phyloP scores from a whole-genome alignment of 1,284 basidiomycete genomes.

The Serendipita sp. region DNA sequence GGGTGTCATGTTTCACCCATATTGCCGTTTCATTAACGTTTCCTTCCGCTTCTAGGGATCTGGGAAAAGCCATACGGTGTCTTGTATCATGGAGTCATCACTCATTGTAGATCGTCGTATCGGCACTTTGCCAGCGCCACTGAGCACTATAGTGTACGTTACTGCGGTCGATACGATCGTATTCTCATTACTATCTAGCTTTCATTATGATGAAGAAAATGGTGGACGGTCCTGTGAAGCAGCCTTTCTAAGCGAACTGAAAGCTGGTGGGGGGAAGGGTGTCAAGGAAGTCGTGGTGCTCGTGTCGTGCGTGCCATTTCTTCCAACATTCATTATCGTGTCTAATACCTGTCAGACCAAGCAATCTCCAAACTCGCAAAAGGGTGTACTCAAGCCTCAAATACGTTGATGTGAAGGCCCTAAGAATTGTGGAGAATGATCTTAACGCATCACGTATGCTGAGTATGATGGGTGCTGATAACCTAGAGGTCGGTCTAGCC shows the following conservation, averaged over 20 bases:
- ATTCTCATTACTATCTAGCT: not conserved
- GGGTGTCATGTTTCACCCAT: too few relatives aligned
- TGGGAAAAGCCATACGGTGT: not conserved
- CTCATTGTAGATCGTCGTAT: not conserved
- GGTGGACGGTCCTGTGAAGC: constrained; percentile 15
- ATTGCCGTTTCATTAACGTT: too few relatives aligned
- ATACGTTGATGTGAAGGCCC: constrained; percentile 19
- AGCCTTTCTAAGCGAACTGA: constrained; percentile 14
- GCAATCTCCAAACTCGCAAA: too few relatives aligned
- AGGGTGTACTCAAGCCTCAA: constrained; percentile 20
- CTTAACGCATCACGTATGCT: constrained; percentile 23
- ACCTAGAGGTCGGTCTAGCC: constrained; percentile 4
- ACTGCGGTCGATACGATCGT: too few relatives aligned
- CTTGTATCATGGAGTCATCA: not conserved
- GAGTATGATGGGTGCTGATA: constrained; percentile 24
- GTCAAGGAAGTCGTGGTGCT: constrained; percentile 13
- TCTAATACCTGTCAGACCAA: not conserved
- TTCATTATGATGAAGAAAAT: not conserved
- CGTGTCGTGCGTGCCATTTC: not conserved
- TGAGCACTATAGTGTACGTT: not conserved
- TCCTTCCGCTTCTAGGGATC: not conserved
- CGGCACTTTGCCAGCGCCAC: not conserved
- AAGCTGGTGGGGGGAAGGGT: not conserved
- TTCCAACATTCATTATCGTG: constrained; percentile 1
- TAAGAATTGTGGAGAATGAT: constrained; percentile 21